Evolutionary conservation across 805 yeast genomes (phyloP).

Genomic region (Myxozyma sirexii): DNA sequence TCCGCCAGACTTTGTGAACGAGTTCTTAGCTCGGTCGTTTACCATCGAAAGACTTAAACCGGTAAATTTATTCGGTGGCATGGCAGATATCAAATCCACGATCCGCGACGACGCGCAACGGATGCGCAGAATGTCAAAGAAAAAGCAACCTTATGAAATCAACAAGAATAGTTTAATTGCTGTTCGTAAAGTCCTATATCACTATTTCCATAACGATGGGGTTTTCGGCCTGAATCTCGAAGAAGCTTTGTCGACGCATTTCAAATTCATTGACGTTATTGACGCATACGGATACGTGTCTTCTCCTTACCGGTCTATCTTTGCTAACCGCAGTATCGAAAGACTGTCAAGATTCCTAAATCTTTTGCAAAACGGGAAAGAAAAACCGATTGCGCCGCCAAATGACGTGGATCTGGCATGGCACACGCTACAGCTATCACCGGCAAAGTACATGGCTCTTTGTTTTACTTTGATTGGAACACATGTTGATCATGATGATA

Average conservation of each 20-base stretch:
- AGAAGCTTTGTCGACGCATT: constrained; percentile 32
- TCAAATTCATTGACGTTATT: constrained; percentile 32
- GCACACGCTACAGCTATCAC: constrained; percentile 36
- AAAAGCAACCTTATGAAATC: neutral
- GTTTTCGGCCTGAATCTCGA: constrained; percentile 24
- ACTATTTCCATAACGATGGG: constrained; percentile 32
- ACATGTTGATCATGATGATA: constrained; percentile 16
- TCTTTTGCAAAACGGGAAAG: constrained; percentile 13
- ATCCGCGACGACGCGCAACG: constrained; percentile 2
- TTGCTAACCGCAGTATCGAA: constrained; percentile 14
- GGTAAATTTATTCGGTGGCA: neutral
- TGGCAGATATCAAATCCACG: constrained; percentile 6
- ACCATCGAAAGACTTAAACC: neutral
- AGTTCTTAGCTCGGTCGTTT: neutral
- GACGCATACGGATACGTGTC: constrained; percentile 30
- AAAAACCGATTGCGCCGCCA: constrained; percentile 30
- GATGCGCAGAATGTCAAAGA: neutral
- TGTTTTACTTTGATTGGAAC: constrained; percentile 11
- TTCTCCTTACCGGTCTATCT: constrained; percentile 26
- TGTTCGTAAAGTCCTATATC: constrained; percentile 20
- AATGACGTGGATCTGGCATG: constrained; percentile 36
- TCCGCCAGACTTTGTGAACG: constrained; percentile 8
- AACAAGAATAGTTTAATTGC: neutral
- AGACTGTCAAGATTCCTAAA: constrained; percentile 25
- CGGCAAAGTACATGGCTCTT: constrained; percentile 15